These are phyloP conservation scores for Plectosphaerella sp. DNA, from an alignment of 2,329 filamentous ascomycete species.

Conservation along the genomic window DNA sequence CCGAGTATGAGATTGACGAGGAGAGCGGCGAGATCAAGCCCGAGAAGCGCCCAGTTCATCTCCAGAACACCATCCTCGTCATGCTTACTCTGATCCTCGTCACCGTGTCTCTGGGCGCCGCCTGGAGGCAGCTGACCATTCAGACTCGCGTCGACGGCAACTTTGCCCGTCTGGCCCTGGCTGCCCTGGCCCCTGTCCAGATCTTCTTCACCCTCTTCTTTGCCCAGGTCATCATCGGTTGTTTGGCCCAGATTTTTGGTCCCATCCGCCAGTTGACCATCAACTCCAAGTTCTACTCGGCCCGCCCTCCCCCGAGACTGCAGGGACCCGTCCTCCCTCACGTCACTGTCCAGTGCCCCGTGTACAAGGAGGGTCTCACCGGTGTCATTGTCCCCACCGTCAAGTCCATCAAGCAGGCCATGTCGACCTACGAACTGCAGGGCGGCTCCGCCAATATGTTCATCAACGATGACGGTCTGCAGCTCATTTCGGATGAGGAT, in stretches of 20 bases:
- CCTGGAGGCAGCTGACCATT: slow-evolving; percentile 64
- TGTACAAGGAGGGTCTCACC: slow-evolving; percentile 79
- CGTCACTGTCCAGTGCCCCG: slow-evolving; percentile 79
- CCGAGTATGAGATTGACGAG: slow-evolving; percentile 59
- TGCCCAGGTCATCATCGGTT: slow-evolving; percentile 72
- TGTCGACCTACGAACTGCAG: slow-evolving; percentile 72
- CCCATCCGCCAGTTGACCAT: slow-evolving; percentile 67
- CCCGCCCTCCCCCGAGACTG: slow-evolving; percentile 60
- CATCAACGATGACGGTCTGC: slow-evolving; percentile 71
- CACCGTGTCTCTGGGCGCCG: slow-evolving; percentile 62
- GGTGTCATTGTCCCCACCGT: slow-evolving; percentile 75
- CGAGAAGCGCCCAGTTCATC: slow-evolving; percentile 61
- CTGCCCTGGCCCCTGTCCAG: slow-evolving; percentile 65
- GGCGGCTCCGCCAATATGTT: slow-evolving; percentile 77
- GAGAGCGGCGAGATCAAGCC: slow-evolving; percentile 65
- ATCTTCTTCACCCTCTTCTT: slow-evolving; percentile 83
- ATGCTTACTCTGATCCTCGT: slow-evolving; percentile 62
- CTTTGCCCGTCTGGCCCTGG: slow-evolving; percentile 59
- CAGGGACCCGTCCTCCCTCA: slow-evolving; percentile 58
- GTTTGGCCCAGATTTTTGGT: slow-evolving; percentile 70
- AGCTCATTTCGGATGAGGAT: slow-evolving; percentile 60
- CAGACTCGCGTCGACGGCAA: slow-evolving; percentile 61
- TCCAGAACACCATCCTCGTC: slow-evolving; percentile 67
- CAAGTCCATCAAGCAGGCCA: slow-evolving; percentile 72
- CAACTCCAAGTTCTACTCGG: slow-evolving; percentile 83